Conservation (phyloP, 805 yeast species). For the Yarrowia yakushimensis region DNA sequence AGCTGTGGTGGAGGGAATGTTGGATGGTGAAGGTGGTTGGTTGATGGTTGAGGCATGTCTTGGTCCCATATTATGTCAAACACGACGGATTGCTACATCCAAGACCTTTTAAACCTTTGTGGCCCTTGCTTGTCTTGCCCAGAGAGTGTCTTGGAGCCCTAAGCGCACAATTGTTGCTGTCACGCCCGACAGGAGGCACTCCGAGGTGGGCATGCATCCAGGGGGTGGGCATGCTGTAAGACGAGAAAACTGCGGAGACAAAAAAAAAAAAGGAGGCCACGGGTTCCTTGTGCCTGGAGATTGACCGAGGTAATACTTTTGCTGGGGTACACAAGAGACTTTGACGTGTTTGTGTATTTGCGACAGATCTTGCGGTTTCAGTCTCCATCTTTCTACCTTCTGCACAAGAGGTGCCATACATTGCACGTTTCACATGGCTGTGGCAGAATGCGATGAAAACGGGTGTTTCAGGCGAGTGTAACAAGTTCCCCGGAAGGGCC, state of each 20-base stretch:
- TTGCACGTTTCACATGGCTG: background rate
- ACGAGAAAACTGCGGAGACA: background rate
- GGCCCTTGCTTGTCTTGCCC: background rate
- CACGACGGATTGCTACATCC: no score
- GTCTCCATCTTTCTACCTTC: no score
- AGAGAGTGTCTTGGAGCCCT: background rate
- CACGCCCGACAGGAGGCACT: no score
- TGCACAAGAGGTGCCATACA: background rate
- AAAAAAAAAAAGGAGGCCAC: background rate
- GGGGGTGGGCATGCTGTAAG: background rate
- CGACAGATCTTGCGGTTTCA: no score
- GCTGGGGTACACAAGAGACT: background rate
- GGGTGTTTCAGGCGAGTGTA: background rate
- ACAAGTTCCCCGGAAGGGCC: no score
- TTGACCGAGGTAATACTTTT: background rate
- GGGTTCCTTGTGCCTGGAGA: slow-evolving; percentile 10
- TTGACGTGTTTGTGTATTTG: no score
- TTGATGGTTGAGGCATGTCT: no score
- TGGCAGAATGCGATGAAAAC: background rate
- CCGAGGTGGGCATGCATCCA: background rate
- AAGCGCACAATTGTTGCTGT: background rate
- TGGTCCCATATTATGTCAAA: no score
- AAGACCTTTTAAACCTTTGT: background rate
- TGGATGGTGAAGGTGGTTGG: no score
- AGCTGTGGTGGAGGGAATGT: background rate